Base-by-base conservation (phyloP, 805 yeast genomes). In the Lachancea sp. region DNA sequence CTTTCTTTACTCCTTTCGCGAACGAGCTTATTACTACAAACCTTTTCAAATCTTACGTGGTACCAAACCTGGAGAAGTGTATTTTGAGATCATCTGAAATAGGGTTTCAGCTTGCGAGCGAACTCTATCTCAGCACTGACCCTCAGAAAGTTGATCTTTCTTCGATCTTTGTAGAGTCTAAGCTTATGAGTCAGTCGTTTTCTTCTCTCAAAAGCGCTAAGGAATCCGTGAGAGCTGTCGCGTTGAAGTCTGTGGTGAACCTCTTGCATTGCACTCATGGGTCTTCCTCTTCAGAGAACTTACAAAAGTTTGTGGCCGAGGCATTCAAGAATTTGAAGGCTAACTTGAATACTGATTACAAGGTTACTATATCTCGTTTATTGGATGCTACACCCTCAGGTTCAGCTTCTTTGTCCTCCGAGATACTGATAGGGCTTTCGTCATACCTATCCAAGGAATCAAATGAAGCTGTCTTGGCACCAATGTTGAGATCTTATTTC, bases 1-100 rank as follows among this genome's bases (percentile, higher is more conserved):
- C 60, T 2, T 71, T 72, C 45, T 58, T 78, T 25, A 50, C 58
- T n/a, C 58, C 63, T 5, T 74, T 76, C 47, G 57, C 78, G 18
- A 51, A 56, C 13, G 70, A 70, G 25, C 71, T 66, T 46, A 52
- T 79, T 12, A 50, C 60, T 7, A 60, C 63, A 13, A 67, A 60
- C 0, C 55, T 61, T 3, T 67, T 79, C 38, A 58, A 55, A 16
- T 46, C 60, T 2, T 38, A 47, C 5, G 52, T 83, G 13, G 60
- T 77, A 5, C 86, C 94, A 2, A 70, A 74, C 15, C 52, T 89
- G 36, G 89, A 84, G 52, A 86, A 83, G 55, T 74, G 89, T 1
- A 68, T 82, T 36, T 67, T 89, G 47, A 74, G 96, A 58, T 77
- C 94, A 2, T 81, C 96, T 0, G 96, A 87, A 54, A 60, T 67